Base-by-base conservation (phyloP, 257 asterid species). In the Gynochthodes officinalis region DNA sequence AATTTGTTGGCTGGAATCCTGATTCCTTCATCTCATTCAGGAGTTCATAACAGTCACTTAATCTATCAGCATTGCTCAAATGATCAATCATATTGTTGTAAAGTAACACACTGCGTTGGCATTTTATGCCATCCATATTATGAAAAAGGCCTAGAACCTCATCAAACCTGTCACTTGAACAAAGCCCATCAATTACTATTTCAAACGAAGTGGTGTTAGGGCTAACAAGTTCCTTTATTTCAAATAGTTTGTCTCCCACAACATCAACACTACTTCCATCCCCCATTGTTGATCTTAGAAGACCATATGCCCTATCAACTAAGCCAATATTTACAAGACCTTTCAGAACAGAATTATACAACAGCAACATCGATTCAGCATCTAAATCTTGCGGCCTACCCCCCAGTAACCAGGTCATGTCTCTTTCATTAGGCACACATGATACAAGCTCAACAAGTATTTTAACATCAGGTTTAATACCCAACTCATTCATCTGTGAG, bases 1-100 rank as follows among this genome's bases (percentile, higher is more conserved):
- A 93, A 73, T 91, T 91, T 35, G 96, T 89, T 1, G 97, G 96
- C 83, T 72, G 84, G 59, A 83, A 73, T 77, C 84, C 94, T 40
- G 87, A 78, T 58, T 74, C 78, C 75, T 87, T 89, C 96, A 93
- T 89, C 87, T 83, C 84, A 75, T 74, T 82, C 73, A 89, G 77
- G 44, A 93, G 89, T 70, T 80, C 73, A 74, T 85, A 79, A 75
- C 97, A 85, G 58, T 85, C 91, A 28, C 48, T 53, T 83, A 89
- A 82, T 67, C 87, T 81, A 67, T 84, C 83, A 53, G 87, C 86
- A 74, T 73, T 79, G 79, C 97, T 87, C 72, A 93, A 73, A 66
- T 65, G 73, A 78, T 78, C 79, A 67, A 93, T 88, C 70, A 93
- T 61, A 74, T 86, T 81, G 81, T 93, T 93, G 80, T 78, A 91